Percentiles rank a stretch among this genome's conserved stretches.
phyloP scores from a whole-genome alignment of 2,329 filamentous ascomycete species.

The Cordyceps tenuipes region DNA sequence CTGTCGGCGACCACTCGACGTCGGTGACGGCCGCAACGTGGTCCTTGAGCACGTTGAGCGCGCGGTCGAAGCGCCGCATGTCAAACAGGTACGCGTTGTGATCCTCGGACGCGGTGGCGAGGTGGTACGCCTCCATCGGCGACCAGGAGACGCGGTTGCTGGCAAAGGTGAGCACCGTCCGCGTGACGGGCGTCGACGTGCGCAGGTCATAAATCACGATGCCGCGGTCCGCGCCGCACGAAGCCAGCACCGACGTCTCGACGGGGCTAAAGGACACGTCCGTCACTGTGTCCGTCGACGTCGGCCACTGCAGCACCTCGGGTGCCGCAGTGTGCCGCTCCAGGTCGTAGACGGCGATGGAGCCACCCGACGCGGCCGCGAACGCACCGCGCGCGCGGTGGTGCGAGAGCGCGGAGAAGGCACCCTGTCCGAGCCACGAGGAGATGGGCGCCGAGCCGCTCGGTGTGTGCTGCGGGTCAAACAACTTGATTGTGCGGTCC shows the following conservation, averaged over 20 bases:
- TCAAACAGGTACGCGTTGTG: constrained; percentile 87
- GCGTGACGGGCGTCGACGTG: constrained; percentile 73
- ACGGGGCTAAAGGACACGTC: constrained; percentile 85
- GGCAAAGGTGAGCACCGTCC: constrained; percentile 72
- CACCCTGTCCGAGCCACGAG: constrained; percentile 74
- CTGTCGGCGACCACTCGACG: constrained; percentile 89
- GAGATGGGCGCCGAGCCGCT: constrained; percentile 63
- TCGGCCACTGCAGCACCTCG: constrained; percentile 81
- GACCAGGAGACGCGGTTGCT: constrained; percentile 87
- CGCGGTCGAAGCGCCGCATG: constrained; percentile 81
- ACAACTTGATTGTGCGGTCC: constrained; percentile 83
- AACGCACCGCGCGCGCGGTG: constrained; percentile 74
- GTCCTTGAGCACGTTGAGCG: constrained; percentile 82
- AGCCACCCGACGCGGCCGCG: constrained; percentile 60
- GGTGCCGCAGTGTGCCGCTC: constrained; percentile 71
- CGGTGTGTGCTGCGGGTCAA: constrained; percentile 74
- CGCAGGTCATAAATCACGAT: constrained; percentile 88
- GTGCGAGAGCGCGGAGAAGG: constrained; percentile 77
- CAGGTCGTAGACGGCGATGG: constrained; percentile 83
- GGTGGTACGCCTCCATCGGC: constrained; percentile 93
- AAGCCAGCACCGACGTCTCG: constrained; percentile 84
- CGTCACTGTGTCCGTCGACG: constrained; percentile 81
- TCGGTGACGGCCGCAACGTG: constrained; percentile 92
- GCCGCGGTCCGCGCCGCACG: constrained; percentile 75
- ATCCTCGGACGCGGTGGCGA: constrained; percentile 88